phyloP scores from a whole-genome alignment of 495 filamentous ascomycete genomes.

The Aspergillus wentii region DNA sequence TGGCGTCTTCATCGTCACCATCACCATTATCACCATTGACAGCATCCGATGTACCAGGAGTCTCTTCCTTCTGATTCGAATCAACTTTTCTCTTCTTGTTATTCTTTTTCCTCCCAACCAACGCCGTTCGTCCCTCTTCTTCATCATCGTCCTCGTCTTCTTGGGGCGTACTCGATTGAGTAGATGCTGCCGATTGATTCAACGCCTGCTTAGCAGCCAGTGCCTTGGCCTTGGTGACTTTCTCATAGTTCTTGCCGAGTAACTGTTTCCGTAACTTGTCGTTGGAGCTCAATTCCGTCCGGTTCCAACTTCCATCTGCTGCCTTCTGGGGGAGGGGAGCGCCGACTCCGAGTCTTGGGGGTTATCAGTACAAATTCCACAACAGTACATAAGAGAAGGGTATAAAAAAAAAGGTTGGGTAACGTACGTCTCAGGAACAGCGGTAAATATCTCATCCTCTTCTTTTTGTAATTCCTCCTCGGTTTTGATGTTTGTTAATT shows the following conservation, averaged over 20 bases:
- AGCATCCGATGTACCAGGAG: neutral
- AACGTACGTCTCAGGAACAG: slow-evolving; percentile 47
- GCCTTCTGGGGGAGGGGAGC: slow-evolving; percentile 38
- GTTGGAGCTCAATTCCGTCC: slow-evolving; percentile 34
- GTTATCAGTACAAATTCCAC: neutral
- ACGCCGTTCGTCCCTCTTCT: slow-evolving; percentile 54
- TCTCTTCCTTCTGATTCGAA: neutral
- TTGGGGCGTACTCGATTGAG: neutral
- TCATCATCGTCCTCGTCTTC: slow-evolving; percentile 50
- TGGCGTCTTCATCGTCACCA: slow-evolving; percentile 1
- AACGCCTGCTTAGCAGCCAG: slow-evolving; percentile 7
- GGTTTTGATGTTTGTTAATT: slow-evolving; percentile 36
- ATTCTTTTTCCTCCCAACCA: slow-evolving; percentile 41
- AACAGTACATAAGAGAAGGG: neutral
- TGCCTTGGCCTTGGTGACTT: slow-evolving; percentile 26
- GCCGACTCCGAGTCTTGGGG: slow-evolving; percentile 41
- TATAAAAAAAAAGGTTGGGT: neutral
- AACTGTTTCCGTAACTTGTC: slow-evolving; percentile 44
- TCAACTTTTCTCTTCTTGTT: slow-evolving; percentile 21
- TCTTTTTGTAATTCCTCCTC: slow-evolving; percentile 40
- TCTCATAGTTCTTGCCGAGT: slow-evolving; percentile 44
- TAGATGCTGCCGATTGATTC: slow-evolving; percentile 3
- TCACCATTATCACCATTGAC: slow-evolving; percentile 1
- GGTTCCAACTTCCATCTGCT: slow-evolving; percentile 34
- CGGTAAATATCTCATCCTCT: slow-evolving; percentile 47